phyloP scores from a whole-genome alignment of 805 yeast genomes.

The Scheffersomyces stipitis region DNA sequence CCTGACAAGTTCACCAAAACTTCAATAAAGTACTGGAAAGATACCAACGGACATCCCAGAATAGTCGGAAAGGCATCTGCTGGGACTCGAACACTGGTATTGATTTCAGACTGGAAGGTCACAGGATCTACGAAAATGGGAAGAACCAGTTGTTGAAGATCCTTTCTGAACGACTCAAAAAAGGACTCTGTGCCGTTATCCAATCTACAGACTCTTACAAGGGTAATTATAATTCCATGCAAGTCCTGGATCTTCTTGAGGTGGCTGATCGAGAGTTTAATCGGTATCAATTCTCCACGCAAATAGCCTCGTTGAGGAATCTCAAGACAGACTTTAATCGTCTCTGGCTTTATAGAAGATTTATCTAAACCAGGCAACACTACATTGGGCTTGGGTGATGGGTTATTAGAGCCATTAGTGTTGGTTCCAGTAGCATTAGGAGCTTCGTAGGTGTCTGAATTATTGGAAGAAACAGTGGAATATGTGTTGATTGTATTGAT shows the following conservation, averaged over 20 bases:
- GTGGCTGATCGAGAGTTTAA: conserved; percentile 66
- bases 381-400: conserved; percentile 1
- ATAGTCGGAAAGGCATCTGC: conserved; percentile 86
- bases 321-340: conserved; percentile 37
- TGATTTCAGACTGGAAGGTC: conserved; percentile 54
- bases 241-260: conserved; percentile 67
- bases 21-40: conserved; percentile 84
- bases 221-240: conserved; percentile 73
- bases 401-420: background rate
- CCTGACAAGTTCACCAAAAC: conserved; percentile 79
- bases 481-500: conserved; percentile 20
- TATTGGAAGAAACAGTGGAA: conserved; percentile 30
- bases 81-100: conserved; percentile 70
- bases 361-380: background rate
- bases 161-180: conserved; percentile 77
- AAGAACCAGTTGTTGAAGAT: conserved; percentile 70
- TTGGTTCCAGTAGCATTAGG: background rate
- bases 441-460: conserved; percentile 20
- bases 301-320: conserved; percentile 66
- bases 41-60: conserved; percentile 63
- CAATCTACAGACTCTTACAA: conserved; percentile 74
- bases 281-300: conserved; percentile 77
- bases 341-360: conserved; percentile 14
- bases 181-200: conserved; percentile 59
- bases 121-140: conserved; percentile 79